A percentile compares a stretch with the other conserved stretches of the same genome.
Evolutionary conservation across 495 filamentous ascomycete genomes (phyloP).

Genomic region (Neurospora sp.): DNA sequence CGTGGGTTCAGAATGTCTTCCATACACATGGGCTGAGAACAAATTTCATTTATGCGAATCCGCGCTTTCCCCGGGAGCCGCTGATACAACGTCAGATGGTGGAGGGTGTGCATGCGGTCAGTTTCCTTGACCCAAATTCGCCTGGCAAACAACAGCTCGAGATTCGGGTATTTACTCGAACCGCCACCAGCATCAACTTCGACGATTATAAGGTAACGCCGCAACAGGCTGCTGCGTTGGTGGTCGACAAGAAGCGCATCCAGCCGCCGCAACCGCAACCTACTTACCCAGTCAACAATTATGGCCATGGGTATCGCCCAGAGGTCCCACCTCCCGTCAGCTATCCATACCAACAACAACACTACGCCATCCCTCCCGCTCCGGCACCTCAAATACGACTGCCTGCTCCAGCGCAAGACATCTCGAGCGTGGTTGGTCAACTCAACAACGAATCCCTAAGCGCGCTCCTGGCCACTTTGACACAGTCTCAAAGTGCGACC

Average conservation of each 20-base stretch:
- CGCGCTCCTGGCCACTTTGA: constrained; percentile 55
- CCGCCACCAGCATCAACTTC: constrained; percentile 58
- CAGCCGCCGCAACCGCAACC: constrained; percentile 15
- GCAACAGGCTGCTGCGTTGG: constrained; percentile 74
- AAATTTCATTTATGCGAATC: constrained; percentile 65
- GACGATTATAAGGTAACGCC: constrained; percentile 70
- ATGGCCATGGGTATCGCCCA: background rate
- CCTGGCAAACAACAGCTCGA: constrained; percentile 63
- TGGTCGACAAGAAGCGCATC: constrained; percentile 60
- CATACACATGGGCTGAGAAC: constrained; percentile 56
- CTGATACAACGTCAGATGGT: constrained; percentile 76
- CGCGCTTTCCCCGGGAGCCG: constrained; percentile 64
- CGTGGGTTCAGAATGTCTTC: constrained; percentile 71
- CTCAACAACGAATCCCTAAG: constrained; percentile 66
- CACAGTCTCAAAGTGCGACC: constrained; percentile 27
- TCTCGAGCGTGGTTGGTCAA: constrained; percentile 45
- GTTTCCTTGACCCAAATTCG: constrained; percentile 57
- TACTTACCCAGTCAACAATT: constrained; percentile 9
- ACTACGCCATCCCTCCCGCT: constrained; percentile 30
- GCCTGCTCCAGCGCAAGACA: constrained; percentile 33
- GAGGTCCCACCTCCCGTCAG: constrained; percentile 1
- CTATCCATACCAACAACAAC: constrained; percentile 8
- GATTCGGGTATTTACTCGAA: constrained; percentile 78
- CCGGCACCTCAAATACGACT: constrained; percentile 31
- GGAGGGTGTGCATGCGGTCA: constrained; percentile 81